Conservation (phyloP, 2,329 filamentous ascomycete species). For the Geosmithia putterillii region DNA sequence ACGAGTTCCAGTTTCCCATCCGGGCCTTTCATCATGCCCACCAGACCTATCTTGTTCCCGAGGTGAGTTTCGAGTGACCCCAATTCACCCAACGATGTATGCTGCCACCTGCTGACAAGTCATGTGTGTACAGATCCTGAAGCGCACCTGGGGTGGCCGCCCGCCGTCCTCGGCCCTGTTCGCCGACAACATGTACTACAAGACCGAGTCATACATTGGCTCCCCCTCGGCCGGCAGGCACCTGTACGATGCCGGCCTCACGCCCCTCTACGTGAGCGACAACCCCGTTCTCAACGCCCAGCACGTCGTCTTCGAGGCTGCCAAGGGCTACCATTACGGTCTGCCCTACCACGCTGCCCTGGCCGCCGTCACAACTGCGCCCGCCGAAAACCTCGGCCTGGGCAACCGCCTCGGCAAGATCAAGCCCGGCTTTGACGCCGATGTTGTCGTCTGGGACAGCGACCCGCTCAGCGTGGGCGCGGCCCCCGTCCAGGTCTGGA, state of each 20-base stretch:
- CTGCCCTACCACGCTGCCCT: slow-evolving; percentile 48
- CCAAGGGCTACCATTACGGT: slow-evolving; percentile 46
- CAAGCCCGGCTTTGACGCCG: slow-evolving; percentile 39
- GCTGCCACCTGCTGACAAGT: neutral
- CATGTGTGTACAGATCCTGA: slow-evolving; percentile 29
- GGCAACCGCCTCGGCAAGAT: slow-evolving; percentile 46
- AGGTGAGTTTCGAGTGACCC: slow-evolving; percentile 31
- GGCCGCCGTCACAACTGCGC: slow-evolving; percentile 44
- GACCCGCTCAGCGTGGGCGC: slow-evolving; percentile 49
- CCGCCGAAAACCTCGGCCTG: slow-evolving; percentile 45
- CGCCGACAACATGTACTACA: slow-evolving; percentile 63
- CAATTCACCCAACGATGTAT: neutral
- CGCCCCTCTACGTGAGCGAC: slow-evolving; percentile 56
- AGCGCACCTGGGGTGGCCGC: slow-evolving; percentile 40
- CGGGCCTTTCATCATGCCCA: slow-evolving; percentile 56
- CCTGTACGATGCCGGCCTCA: slow-evolving; percentile 52
- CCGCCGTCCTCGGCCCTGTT: slow-evolving; percentile 51
- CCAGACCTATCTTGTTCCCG: slow-evolving; percentile 52
- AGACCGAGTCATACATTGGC: slow-evolving; percentile 51
- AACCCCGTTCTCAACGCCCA: slow-evolving; percentile 60
- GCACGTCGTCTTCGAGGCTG: slow-evolving; percentile 55
- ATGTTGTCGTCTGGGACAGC: slow-evolving; percentile 45
- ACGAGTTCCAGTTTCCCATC: slow-evolving; percentile 57
- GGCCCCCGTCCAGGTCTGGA: slow-evolving; percentile 49
- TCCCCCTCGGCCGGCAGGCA: slow-evolving; percentile 56